These are phyloP conservation scores for Toxoplasma gondii DNA, from an alignment of 169 alveolate genomes.

Conservation along the genomic window DNA sequence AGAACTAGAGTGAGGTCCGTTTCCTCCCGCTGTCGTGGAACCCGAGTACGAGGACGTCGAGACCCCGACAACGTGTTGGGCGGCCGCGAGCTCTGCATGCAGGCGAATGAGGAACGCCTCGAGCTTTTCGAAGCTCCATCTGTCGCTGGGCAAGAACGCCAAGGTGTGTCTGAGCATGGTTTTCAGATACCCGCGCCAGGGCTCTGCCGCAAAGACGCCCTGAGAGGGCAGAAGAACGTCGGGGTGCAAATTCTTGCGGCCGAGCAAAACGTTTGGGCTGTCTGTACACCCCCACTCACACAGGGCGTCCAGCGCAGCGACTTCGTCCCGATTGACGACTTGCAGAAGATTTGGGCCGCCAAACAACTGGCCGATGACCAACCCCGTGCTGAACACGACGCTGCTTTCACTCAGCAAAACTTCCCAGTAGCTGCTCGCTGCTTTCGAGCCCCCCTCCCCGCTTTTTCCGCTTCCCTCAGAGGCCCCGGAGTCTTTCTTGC, in stretches of 20 bases:
- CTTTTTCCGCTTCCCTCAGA: neutral
- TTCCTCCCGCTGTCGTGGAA: neutral
- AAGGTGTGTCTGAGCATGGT: conserved; percentile 69
- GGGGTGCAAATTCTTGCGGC: conserved; percentile 68
- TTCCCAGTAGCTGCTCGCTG: conserved; percentile 71
- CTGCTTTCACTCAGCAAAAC: conserved; percentile 69
- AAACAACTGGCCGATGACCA: conserved; percentile 75
- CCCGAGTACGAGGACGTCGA: neutral
- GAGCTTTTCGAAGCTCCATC: conserved; percentile 60
- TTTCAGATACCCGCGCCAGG: conserved; percentile 71
- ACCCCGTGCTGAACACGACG: conserved; percentile 74
- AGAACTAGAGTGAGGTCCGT: too few species aligned
- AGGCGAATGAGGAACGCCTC: conserved; percentile 22
- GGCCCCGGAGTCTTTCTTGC: conserved; percentile 15
- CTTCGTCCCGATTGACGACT: conserved; percentile 73
- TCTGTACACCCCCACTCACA: conserved; percentile 78
- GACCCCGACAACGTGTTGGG: neutral
- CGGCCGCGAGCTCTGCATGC: conserved; percentile 33
- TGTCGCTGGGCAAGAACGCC: conserved; percentile 74
- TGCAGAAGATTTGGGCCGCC: conserved; percentile 76
- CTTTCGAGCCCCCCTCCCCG: conserved; percentile 38
- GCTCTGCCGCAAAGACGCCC: conserved; percentile 73
- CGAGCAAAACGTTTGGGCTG: conserved; percentile 65
- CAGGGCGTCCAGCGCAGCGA: conserved; percentile 73
- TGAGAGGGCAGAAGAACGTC: conserved; percentile 70